Evolutionary conservation across 108 stramenopile species (phyloP).

Genomic region (Chaetoceros muelleri): DNA sequence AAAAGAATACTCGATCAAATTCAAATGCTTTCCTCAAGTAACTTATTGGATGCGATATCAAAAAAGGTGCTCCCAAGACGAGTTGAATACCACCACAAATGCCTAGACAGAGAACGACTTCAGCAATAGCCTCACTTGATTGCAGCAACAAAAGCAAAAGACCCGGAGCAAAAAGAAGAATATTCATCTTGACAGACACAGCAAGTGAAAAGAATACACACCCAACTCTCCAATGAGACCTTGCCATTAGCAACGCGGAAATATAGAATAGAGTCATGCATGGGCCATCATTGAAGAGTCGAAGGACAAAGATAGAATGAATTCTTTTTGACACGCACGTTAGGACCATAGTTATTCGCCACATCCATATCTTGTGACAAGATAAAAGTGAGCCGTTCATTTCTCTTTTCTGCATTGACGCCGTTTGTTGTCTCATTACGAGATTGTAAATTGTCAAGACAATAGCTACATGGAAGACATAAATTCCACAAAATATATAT

Average conservation of each 20-base stretch:
- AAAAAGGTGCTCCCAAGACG: constrained; percentile 86
- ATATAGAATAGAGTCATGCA: constrained; percentile 80
- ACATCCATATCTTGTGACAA: constrained; percentile 45
- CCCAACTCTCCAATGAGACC: constrained; percentile 65
- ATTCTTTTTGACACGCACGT: constrained; percentile 81
- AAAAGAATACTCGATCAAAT: constrained; percentile 92
- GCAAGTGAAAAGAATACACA: constrained; percentile 84
- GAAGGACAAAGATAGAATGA: constrained; percentile 93
- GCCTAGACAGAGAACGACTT: constrained; percentile 23
- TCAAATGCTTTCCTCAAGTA: constrained; percentile 94
- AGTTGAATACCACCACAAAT: constrained; percentile 77
- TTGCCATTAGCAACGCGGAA: constrained; percentile 66
- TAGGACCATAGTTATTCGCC: constrained; percentile 58
- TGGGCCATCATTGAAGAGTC: constrained; percentile 96
- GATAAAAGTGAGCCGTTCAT: neutral
- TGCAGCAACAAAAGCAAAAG: constrained; percentile 78
- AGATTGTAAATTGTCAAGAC: constrained; percentile 68
- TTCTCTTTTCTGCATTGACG: neutral
- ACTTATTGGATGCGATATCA: constrained; percentile 70
- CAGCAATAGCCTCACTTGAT: constrained; percentile 30
- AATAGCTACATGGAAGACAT: constrained; percentile 49
- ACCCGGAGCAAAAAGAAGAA: constrained; percentile 93
- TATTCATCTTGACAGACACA: constrained; percentile 96
- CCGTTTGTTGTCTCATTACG: constrained; percentile 9
- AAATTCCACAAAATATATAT: constrained; percentile 68